A percentile compares a stretch with the other conserved stretches of the same genome.
These are phyloP conservation scores for Cyclotella baltica DNA, from an alignment of 108 stramenopile genomes.

Conservation along the genomic window DNA sequence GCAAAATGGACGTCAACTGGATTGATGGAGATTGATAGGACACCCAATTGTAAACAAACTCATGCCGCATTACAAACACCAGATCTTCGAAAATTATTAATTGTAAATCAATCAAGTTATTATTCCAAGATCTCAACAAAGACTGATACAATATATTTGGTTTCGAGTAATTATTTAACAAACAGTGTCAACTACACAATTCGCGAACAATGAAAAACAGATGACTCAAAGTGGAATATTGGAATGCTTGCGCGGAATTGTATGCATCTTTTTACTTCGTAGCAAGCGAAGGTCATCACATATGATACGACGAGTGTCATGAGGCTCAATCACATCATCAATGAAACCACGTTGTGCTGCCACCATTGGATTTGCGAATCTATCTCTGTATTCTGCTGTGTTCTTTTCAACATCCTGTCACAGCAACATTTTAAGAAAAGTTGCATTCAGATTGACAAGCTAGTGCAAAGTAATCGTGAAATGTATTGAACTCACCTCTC, in stretches of 20 bases:
- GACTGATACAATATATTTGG: neutral
- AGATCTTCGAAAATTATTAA: too few relatives aligned
- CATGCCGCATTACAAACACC: neutral
- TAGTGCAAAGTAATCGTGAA: neutral
- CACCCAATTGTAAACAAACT: neutral
- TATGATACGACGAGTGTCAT: slow-evolving; percentile 85
- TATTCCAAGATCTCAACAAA: too few relatives aligned
- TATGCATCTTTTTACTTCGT: slow-evolving; percentile 83
- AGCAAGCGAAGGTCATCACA: slow-evolving; percentile 95
- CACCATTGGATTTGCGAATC: slow-evolving; percentile 96
- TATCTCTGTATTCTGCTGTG: slow-evolving; percentile 89
- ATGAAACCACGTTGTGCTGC: slow-evolving; percentile 95
- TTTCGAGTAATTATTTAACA: neutral
- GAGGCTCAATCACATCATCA: slow-evolving; percentile 97
- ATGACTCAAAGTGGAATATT: slow-evolving; percentile 93
- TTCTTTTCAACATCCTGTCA: slow-evolving; percentile 88
- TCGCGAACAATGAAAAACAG: neutral
- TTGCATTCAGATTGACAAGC: neutral
- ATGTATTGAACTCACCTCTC: slow-evolving; percentile 69
- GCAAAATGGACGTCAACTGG: slow-evolving; percentile 77
- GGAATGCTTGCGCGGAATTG: slow-evolving; percentile 91
- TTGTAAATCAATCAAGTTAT: too few relatives aligned
- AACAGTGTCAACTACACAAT: neutral
- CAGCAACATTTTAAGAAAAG: neutral
- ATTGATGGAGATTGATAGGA: slow-evolving; percentile 30